Percentiles rank a stretch among this genome's conserved stretches.
Conservation (phyloP, 768 basidiomycete genomes). For the Amanita pseudoporphyria region DNA sequence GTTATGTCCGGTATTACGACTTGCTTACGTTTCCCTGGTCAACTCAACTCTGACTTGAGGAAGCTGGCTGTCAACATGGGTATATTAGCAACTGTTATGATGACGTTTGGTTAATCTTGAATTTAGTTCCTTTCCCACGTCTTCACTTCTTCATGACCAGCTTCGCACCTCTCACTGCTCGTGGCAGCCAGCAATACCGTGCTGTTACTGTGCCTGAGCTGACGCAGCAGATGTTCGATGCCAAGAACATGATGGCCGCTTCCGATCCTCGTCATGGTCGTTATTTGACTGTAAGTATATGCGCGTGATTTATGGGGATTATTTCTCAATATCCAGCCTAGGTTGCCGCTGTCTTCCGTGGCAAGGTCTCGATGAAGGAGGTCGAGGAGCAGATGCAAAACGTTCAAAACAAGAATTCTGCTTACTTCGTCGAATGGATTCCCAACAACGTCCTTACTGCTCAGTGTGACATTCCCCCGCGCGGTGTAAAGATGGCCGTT, state of each 20-base stretch:
- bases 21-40: slow-evolving; percentile 99
- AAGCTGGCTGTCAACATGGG: slow-evolving; percentile 99
- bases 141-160: slow-evolving; percentile 99
- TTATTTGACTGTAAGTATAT: slow-evolving; percentile 75
- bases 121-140: slow-evolving; percentile 90
- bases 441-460: slow-evolving; percentile 98
- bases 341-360: slow-evolving; percentile 97
- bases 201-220: slow-evolving; percentile 96
- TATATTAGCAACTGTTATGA: slow-evolving; percentile 24
- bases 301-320: background rate
- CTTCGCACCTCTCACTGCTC: slow-evolving; percentile 89
- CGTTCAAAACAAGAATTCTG: slow-evolving; percentile 95
- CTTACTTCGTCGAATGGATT: slow-evolving; percentile 99
- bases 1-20: slow-evolving; percentile 99
- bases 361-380: slow-evolving; percentile 99
- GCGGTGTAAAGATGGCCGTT: slow-evolving; percentile 93
- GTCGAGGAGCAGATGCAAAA: slow-evolving; percentile 99
- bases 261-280: slow-evolving; percentile 95
- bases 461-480: slow-evolving; percentile 96
- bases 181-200: slow-evolving; percentile 91
- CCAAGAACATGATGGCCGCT: slow-evolving; percentile 99
- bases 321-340: background rate
- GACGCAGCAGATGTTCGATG: slow-evolving; percentile 99
- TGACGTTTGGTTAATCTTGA: slow-evolving; percentile 1
- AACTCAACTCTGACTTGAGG: slow-evolving; percentile 96